Evolutionary conservation across 768 basidiomycete genomes (phyloP).

Genomic region (Cyathus striatus): DNA sequence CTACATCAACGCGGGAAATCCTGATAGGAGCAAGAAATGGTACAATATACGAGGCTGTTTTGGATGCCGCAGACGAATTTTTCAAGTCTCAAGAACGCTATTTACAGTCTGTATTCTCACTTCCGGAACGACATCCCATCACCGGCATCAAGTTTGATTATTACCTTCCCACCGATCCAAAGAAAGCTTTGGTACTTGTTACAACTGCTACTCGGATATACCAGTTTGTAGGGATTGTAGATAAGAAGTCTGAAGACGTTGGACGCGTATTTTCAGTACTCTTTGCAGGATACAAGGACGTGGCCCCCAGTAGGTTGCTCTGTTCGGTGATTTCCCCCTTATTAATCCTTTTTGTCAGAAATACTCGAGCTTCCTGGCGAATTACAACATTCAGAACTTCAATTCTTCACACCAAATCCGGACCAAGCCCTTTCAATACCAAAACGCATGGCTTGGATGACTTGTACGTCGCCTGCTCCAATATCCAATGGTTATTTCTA

Average conservation of each 20-base stretch:
- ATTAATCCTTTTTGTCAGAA: slow-evolving; percentile 52
- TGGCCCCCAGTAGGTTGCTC: slow-evolving; percentile 62
- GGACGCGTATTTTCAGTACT: slow-evolving; percentile 70
- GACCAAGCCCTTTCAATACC: slow-evolving; percentile 68
- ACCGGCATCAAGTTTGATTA: slow-evolving; percentile 83
- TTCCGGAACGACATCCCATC: slow-evolving; percentile 79
- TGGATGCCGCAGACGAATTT: slow-evolving; percentile 89
- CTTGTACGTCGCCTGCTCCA: slow-evolving; percentile 43
- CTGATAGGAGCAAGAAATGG: slow-evolving; percentile 85
- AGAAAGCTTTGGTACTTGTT: slow-evolving; percentile 64
- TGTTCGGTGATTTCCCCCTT: no score
- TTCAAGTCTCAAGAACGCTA: slow-evolving; percentile 87
- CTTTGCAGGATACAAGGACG: slow-evolving; percentile 71
- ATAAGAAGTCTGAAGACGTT: slow-evolving; percentile 67
- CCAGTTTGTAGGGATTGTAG: slow-evolving; percentile 73
- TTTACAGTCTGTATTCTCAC: slow-evolving; percentile 64
- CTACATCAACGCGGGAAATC: slow-evolving; percentile 78
- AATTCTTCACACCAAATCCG: slow-evolving; percentile 70
- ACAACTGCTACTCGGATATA: slow-evolving; percentile 89
- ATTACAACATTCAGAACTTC: slow-evolving; percentile 69
- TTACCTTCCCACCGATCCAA: slow-evolving; percentile 59
- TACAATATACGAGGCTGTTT: slow-evolving; percentile 79
- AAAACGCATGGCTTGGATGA: slow-evolving; percentile 85
- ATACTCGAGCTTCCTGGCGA: slow-evolving; percentile 88
- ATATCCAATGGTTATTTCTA: background rate